Evolutionary conservation across 257 asterid genomes (phyloP), one percentile per base, ranked within the genome.

Genomic region (Salvia splendens): DNA sequence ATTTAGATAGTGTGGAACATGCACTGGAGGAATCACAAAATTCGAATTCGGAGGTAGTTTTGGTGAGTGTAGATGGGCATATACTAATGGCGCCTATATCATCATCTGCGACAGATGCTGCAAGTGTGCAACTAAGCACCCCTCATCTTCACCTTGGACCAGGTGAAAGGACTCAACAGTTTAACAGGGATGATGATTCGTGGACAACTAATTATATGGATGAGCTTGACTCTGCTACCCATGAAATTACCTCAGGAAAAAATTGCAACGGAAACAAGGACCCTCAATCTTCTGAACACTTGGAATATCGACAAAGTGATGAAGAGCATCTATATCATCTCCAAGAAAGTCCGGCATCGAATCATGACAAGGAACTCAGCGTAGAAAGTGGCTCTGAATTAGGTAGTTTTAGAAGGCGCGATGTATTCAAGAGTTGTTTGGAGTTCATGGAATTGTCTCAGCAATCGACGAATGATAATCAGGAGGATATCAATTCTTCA

Each of bases 41-140:
- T 66, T 77, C 79, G 4, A 84, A 56, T 71, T 88, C 98, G 6
- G 98, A 91, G 79, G 97, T 94, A 45, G 92, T 94, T 76, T 76
- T 94, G 73, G 96, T 91, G 52, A 91, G 98, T 55, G 93, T 88
- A 46, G 99, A 94, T 64, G 99, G 98, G 47, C 96, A 87, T 56
- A 76, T 94, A 77, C 75, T 89, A 42, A 94, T 83, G 32, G 99
- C 99, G 10, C 99, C 98, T 58, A 84, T 91, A 74, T 87, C 89
- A 8, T 86, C 89, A 12, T 79, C 82, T 3, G 95, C 76, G 60
- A 79, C 84, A 56, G 78, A 78, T 7, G 61, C 76, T 20, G 96
- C 85, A 51, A 78, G 83, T 56, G 81, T 85, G 77, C 84, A 88
- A 61, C 72, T 85, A 54, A 79, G 50, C 67, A 85, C 87, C 4